These are phyloP conservation scores for Hygrophoropsis aurantiaca DNA, from an alignment of 768 basidiomycete genomes.

Conservation along the genomic window DNA sequence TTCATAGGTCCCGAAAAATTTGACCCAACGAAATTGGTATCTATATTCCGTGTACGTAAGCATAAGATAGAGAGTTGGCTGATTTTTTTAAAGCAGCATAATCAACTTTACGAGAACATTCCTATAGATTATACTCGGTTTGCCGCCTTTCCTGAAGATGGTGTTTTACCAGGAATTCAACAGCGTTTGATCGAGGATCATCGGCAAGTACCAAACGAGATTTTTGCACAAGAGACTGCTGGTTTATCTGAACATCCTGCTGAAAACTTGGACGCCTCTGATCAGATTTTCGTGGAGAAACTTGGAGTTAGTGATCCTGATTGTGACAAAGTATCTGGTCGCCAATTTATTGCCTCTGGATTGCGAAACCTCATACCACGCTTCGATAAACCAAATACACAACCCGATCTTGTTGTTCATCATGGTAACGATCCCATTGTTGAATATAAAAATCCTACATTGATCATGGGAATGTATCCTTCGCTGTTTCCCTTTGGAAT, in stretches of 20 bases:
- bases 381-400: no score
- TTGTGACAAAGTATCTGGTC: conserved; percentile 16
- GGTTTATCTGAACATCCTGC: conserved; percentile 26
- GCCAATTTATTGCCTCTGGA: conserved; percentile 21
- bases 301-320: conserved; percentile 34
- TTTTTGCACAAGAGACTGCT: conserved; percentile 28
- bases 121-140: not conserved
- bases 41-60: not conserved
- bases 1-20: conserved; percentile 28
- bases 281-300: conserved; percentile 14
- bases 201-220: not conserved
- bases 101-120: conserved; percentile 1
- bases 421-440: conserved; percentile 14
- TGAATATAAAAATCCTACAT: conserved; percentile 32
- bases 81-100: not conserved
- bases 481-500: conserved; percentile 30
- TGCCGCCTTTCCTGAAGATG: conserved; percentile 3
- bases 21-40: not conserved
- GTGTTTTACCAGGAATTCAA: not conserved
- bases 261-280: not conserved
- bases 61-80: conserved; percentile 1
- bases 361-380: conserved; percentile 25
- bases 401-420: conserved; percentile 26
- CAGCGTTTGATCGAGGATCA: conserved; percentile 16
- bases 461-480: conserved; percentile 31